phyloP scores from a whole-genome alignment of 768 basidiomycete genomes.

The Scleroderma bovista region DNA sequence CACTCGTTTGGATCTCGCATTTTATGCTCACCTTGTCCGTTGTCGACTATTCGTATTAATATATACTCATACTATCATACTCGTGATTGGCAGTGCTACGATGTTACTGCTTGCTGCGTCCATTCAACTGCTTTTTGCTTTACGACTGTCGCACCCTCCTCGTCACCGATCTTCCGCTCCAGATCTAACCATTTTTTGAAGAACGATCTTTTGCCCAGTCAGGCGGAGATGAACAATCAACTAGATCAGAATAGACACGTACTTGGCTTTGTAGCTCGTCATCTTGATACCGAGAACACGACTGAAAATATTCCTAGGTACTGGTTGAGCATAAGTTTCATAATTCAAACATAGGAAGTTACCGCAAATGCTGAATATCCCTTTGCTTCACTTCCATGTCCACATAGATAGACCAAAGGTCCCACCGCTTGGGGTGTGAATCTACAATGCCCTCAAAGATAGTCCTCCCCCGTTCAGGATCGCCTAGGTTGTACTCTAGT shows the following conservation, averaged over 20 bases:
- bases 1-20: slow-evolving; percentile 54
- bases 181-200: slow-evolving; percentile 98
- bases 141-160: slow-evolving; percentile 70
- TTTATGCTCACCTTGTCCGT: slow-evolving; percentile 29
- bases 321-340: slow-evolving; percentile 1
- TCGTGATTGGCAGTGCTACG: slow-evolving; percentile 9
- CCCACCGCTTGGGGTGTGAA: slow-evolving; percentile 91
- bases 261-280: slow-evolving; percentile 96
- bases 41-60: slow-evolving; percentile 29
- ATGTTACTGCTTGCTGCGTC: slow-evolving; percentile 56
- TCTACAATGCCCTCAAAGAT: slow-evolving; percentile 96
- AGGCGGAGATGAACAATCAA: slow-evolving; percentile 9
- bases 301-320: slow-evolving; percentile 74
- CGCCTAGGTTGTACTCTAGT: slow-evolving; percentile 91
- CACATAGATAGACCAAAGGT: slow-evolving; percentile 94
- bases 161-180: slow-evolving; percentile 83
- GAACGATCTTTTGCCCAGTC: slow-evolving; percentile 53
- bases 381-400: slow-evolving; percentile 87
- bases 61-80: slow-evolving; percentile 28
- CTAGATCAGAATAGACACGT: slow-evolving; percentile 25
- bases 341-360: slow-evolving; percentile 12
- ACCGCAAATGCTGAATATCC: slow-evolving; percentile 79
- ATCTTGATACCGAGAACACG: slow-evolving; percentile 80
- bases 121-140: slow-evolving; percentile 91
- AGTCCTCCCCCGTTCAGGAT: slow-evolving; percentile 91